Evolutionary conservation across 2,329 filamentous ascomycete species (phyloP).

Genomic region (Epichloe aotearoae): DNA sequence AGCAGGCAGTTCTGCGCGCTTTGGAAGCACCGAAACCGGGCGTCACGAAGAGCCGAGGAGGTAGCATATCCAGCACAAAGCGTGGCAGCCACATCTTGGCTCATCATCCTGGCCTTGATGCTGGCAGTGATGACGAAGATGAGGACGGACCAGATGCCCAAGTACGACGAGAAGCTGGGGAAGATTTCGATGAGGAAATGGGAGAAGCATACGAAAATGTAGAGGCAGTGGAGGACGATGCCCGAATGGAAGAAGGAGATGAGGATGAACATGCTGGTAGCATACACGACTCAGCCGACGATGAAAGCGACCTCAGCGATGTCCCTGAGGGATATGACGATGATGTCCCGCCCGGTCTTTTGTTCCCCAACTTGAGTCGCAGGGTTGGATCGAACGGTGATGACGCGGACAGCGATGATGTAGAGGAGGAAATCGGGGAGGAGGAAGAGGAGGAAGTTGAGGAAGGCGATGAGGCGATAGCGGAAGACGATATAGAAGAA

Average conservation of each 20-base stretch:
- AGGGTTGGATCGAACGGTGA: constrained; percentile 21
- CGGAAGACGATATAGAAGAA: constrained; percentile 9
- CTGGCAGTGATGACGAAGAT: constrained; percentile 27
- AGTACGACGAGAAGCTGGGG: constrained; percentile 21
- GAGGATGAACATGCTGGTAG: constrained; percentile 32
- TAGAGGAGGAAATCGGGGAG: constrained; percentile 11
- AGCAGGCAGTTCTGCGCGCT: constrained; percentile 40
- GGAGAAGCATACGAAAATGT: constrained; percentile 23
- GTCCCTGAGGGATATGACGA: constrained; percentile 45
- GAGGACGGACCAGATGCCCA: constrained; percentile 28
- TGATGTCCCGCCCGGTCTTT: constrained; percentile 37
- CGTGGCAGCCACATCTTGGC: constrained; percentile 28
- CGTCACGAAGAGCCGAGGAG: constrained; percentile 31
- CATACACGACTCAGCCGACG: constrained; percentile 51
- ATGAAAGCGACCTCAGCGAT: constrained; percentile 58
- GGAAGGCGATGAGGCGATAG: constrained; percentile 11
- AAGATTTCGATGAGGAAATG: constrained; percentile 28
- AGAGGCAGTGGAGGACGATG: constrained; percentile 17
- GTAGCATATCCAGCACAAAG: constrained; percentile 39
- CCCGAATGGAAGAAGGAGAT: constrained; percentile 15
- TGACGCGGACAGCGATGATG: constrained; percentile 22
- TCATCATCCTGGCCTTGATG: constrained; percentile 20
- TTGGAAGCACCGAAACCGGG: constrained; percentile 34
- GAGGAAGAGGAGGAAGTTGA: constrained; percentile 20
- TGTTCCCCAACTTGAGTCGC: constrained; percentile 36